Base-by-base conservation (phyloP, 2,329 filamentous ascomycete species). In the Ophiostoma himal-ulmi region DNA sequence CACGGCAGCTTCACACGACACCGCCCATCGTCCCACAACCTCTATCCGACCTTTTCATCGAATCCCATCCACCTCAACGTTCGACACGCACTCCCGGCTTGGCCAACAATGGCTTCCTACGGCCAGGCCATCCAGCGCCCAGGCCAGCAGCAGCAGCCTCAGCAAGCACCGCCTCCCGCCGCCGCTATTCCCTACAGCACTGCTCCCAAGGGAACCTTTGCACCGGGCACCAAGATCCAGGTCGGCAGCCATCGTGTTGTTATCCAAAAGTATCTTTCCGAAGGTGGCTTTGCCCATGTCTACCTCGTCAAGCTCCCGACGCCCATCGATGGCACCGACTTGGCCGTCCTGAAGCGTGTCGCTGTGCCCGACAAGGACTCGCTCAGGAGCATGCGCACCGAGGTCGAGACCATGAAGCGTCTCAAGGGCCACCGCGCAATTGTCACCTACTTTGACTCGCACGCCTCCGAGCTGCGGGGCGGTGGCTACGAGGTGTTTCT, bases 361-460 rank as follows among this genome's bases (percentile, higher is more conserved):
- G 95, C 95, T 48, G 95, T 98, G 69, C 93, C 95, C 41, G 95
- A 99, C 81, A 97, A 96, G 84, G 92, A 96, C 74, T 88, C 94
- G 71, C 84, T 99, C 81, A 91, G 92, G 73, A 94, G 92, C 80
- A 98, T 99, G 95, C 89, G 95, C 80, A 98, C 90, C 75, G 95
- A 99, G 84, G 95, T 99, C 75, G 95, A 99, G 83, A 99, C 95
- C 17, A 99, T 99, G 95, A 99, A 99, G 88, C 94, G 95, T 81
- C 86, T 99, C 76, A 97, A 97, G 84, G 95, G 95, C 71, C 95
- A 98, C 85, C 89, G 89, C 73, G 91, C 95, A 76, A 98, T 99
- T 77, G 95, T 99, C 76, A 97, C 91, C 71, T 99, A 99, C 81
- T 94, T 98, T 79, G 95, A 99, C 83, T 98, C 94, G 74, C 95